Base-by-base conservation (phyloP, 2,329 filamentous ascomycete species). In the Aureobasidium sp. region DNA sequence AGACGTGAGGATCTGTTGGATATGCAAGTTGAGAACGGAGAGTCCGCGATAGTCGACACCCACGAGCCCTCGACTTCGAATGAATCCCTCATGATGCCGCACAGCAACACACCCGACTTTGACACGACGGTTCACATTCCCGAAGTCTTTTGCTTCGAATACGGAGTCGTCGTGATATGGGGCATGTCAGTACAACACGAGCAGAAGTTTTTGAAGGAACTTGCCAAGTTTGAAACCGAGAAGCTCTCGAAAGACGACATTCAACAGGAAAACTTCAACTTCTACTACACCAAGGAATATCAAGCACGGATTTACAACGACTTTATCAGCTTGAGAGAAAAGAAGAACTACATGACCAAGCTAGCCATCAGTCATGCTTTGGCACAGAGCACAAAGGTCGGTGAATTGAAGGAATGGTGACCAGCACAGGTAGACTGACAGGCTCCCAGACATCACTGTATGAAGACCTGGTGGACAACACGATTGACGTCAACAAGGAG, bases 221-320 rank as follows among this genome's bases (percentile, higher is more conserved):
- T 98, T 57, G 82, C 88, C 54, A 95, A 93, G 65, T 98, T 97
- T 62, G 93, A 96, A 69, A 80, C 83, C 35, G 91, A 95, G 66
- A 95, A 95, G 68, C 78, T 97, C 44, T 83, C 83, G 22, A 81
- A 85, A 10, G 90, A 95, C 64, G 89, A 95, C 61, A 84, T 95
- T 25, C 91, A 98, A 72, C 88, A 90, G 41, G 93, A 98, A 70
- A 89, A 91, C 64, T 98, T 98, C 78, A 98, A 98, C 69, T 98
- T 97, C 70, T 98, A 98, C 75, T 97, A 98, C 73, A 97, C 93
- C 3, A 81, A 87, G 63, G 91, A 97, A 67, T 98, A 98, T 68
- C 94, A 98, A 71, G 89, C 93, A 19, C 85, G 93, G 48, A 98
- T 98, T 69, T 98, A 98, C 79, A 98, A 98, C 70, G 93, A 98